Evolutionary conservation across 331 rosid species (phyloP).

Genomic region (Malus hybrid): DNA sequence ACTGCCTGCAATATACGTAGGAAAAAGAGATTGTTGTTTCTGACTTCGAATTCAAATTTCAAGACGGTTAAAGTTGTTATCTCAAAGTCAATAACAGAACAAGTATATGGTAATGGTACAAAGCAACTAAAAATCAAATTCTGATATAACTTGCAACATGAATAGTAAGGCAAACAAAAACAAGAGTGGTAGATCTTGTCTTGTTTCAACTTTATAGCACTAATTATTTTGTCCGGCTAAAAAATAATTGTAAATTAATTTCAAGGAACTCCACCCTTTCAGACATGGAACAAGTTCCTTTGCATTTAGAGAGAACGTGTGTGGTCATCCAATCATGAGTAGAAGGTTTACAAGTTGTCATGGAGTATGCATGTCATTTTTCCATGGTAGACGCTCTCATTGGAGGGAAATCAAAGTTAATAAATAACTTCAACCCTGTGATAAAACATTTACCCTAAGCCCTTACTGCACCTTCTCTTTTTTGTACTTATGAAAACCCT

Average conservation of each 20-base stretch:
- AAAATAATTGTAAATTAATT: not conserved
- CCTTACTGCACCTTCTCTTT: not conserved
- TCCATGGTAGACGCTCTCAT: not conserved
- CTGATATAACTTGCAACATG: not conserved
- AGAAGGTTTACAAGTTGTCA: not conserved
- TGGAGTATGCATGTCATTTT: not conserved
- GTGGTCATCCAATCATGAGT: not conserved
- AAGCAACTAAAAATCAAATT: not conserved
- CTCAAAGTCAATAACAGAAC: not conserved
- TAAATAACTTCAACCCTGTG: not conserved
- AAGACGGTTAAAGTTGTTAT: not conserved
- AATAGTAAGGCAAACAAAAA: not conserved
- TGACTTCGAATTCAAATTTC: conserved; percentile 7
- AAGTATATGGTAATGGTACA: not conserved
- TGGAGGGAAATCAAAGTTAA: not conserved
- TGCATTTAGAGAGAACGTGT: not conserved
- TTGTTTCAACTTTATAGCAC: not conserved
- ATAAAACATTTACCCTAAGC: not conserved
- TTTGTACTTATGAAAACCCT: not conserved
- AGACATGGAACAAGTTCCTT: not conserved
- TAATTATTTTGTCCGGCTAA: not conserved
- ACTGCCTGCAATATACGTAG: conserved; percentile 60
- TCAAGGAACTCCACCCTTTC: not conserved
- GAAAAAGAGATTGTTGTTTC: conserved; percentile 15
- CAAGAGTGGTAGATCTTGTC: not conserved